Base-by-base conservation (phyloP, 148 eudicot genomes). In the Talinum fruticosum region DNA sequence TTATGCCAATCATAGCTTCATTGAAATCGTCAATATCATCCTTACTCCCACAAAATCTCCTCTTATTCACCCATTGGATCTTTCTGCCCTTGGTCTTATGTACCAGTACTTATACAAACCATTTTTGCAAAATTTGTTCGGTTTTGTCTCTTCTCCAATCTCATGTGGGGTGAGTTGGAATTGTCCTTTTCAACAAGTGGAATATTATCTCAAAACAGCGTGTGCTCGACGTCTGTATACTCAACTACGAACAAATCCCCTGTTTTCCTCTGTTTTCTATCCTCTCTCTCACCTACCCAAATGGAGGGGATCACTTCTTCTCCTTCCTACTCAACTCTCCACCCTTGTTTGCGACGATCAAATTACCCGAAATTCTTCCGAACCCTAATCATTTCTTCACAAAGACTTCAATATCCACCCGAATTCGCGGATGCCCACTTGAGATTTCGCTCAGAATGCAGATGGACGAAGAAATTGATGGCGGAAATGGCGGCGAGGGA, bases 401-500 rank as follows among this genome's bases (percentile, higher is more conserved):
- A 64, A 72, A 41, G 28, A 10, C 45, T 32, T 21, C 47, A 37
- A 53, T 29, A 21, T 16, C 24, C 78, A 15, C 1, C 66, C 28
- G 23, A 33, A 37, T 75, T 73, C 3, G 70, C 66, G 32, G 80
- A 32, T 38, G 45, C 80, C 80, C 81, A 69, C 1, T 72, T 78
- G 41, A 76, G 81, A 75, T 75, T 57, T 26, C 30, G 34, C 0
- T 29, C 53, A 2, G 81, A 75, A 66, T 14, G 45, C 44, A 19
- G 12, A 23, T 19, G n/a, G 35, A 61, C 45, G 33, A 18, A 19
- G 41, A 2, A 34, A 34, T 33, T 72, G 65, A 78, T 77, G 83
- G 76, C 80, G 65, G 68, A 70, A 54, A 35, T 18, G 83, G 76
- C 80, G 65, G 68, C 66, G 44, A 35, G 19, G 53, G 49, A 80